Evolutionary conservation across 352 stramenopile species (phyloP).

Genomic region (Saprolegnia diclina): DNA sequence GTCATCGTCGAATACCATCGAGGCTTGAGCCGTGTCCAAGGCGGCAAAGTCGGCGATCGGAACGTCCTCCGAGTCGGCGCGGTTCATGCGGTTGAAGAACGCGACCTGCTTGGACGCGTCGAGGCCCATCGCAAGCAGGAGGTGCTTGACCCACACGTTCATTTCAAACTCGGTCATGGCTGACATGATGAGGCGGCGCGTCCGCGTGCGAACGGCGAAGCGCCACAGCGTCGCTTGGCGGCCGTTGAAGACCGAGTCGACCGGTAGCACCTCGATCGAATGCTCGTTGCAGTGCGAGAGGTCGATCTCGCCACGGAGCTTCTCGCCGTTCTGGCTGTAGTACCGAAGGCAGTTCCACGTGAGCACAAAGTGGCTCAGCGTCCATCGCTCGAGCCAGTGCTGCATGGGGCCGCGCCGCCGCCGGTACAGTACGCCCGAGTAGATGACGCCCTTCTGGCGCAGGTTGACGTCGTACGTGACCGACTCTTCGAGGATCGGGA

Average conservation of each 20-base stretch:
- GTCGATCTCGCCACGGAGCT: conserved; percentile 10
- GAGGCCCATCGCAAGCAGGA: conserved; percentile 6
- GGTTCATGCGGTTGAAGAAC: conserved; percentile 6
- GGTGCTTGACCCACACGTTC: conserved; percentile 21
- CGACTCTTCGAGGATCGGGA: conserved; percentile 23
- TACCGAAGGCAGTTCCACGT: conserved; percentile 10
- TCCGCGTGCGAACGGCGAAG: conserved; percentile 12
- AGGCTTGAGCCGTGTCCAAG: neutral
- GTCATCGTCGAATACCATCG: neutral
- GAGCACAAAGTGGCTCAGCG: conserved; percentile 23
- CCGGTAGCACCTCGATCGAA: conserved; percentile 18
- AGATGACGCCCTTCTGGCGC: conserved; percentile 11
- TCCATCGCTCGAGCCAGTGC: conserved; percentile 25
- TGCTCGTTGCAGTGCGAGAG: conserved; percentile 10
- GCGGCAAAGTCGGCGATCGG: conserved; percentile 1
- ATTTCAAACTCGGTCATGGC: conserved; percentile 25
- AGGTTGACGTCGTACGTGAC: conserved; percentile 21
- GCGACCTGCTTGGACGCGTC: neutral
- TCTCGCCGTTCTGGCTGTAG: conserved; percentile 25
- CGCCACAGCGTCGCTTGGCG: conserved; percentile 23
- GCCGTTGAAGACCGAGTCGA: conserved; percentile 25
- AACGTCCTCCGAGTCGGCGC: conserved; percentile 7
- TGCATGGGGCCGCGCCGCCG: conserved; percentile 14
- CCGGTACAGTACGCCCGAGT: conserved; percentile 17
- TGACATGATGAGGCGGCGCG: conserved; percentile 20